phyloP scores from a whole-genome alignment of 495 filamentous ascomycete genomes.

The Pyrenopolyporus hunteri region DNA sequence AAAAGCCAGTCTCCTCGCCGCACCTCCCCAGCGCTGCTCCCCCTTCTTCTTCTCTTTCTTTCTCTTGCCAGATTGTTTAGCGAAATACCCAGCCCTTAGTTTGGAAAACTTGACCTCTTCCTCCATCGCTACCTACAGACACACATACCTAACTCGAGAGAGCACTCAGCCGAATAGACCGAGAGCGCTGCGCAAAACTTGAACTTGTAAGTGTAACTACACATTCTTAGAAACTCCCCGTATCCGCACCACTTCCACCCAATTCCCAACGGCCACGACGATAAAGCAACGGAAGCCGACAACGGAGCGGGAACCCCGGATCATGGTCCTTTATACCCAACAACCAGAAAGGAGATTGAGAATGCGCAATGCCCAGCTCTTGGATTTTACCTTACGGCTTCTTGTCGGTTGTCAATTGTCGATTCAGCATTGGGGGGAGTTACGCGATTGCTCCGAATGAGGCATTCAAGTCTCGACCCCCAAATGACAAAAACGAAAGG shows the following conservation, averaged over 20 bases:
- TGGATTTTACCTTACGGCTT: conserved; percentile 13
- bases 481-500: conserved; percentile 18
- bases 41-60: conserved; percentile 32
- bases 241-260: conserved; percentile 3
- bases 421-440: background rate
- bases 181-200: conserved; percentile 5
- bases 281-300: conserved; percentile 16
- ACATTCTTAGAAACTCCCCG: conserved; percentile 15
- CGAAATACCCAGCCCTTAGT: conserved; percentile 40
- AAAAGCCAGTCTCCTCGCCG: conserved; percentile 39
- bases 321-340: conserved; percentile 8
- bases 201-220: conserved; percentile 29
- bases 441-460: conserved; percentile 3
- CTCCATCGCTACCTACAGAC: no score
- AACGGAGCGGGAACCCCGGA: conserved; percentile 22
- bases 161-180: conserved; percentile 11
- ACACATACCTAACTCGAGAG: conserved; percentile 28
- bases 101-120: conserved; percentile 11
- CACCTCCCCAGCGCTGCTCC: conserved; percentile 35
- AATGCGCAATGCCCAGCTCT: conserved; percentile 18
- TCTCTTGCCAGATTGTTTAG: conserved; percentile 40
- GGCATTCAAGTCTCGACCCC: conserved; percentile 2
- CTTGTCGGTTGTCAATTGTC: conserved; percentile 6
- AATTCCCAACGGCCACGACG: background rate
- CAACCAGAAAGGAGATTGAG: conserved; percentile 21